Evolutionary conservation across 2,329 filamentous ascomycete genomes (phyloP), one percentile per base, ranked within the genome.

Genomic region (Colletotrichum eleusines): DNA sequence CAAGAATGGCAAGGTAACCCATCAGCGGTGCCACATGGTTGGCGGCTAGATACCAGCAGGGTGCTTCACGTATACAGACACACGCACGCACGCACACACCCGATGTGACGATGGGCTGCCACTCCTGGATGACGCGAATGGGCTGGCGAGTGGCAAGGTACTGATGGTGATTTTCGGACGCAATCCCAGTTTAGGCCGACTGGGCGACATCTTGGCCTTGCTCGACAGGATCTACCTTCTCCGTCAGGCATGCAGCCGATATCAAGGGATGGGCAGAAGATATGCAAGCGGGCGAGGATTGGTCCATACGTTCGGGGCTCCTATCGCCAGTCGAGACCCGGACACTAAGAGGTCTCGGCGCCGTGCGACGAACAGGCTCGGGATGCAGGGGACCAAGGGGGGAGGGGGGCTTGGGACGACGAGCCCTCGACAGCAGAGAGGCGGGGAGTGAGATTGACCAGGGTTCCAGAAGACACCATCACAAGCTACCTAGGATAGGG

Each of bases 181-280:
- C 68, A 59, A 40, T 14, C 64, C 68, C 38, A 59, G 42, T 68
- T 51, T 63, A 63, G 68, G 58, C 23, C 68, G 57, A 11, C 68
- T 71, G 58, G 68, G 64, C 68, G 31, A 28, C 57, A 50, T 63
- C 68, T 71, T 71, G 68, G 68, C 68, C 42, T 33, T n/a, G 20
- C 23, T 62, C 16, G 44, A 63, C n/a, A 67, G 51, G 51, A 67
- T 71, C 46, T 61, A 72, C 71, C 71, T 72, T 71, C 71, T 72
- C 57, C 53, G 71, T 59, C 71, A 71, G 71, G 71, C 48, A 72
- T 66, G 40, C 58, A 63, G 51, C 71, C 62, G 67, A 67, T 67
- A 42, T 60, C 57, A 63, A 67, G 54, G 58, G 59, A 42, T 40
- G 66, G 55, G 14, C 33, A 50, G 68, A 53, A 68, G 68, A 71